Conservation (phyloP, 495 filamentous ascomycete genomes). For the Aspergillus diversus region DNA sequence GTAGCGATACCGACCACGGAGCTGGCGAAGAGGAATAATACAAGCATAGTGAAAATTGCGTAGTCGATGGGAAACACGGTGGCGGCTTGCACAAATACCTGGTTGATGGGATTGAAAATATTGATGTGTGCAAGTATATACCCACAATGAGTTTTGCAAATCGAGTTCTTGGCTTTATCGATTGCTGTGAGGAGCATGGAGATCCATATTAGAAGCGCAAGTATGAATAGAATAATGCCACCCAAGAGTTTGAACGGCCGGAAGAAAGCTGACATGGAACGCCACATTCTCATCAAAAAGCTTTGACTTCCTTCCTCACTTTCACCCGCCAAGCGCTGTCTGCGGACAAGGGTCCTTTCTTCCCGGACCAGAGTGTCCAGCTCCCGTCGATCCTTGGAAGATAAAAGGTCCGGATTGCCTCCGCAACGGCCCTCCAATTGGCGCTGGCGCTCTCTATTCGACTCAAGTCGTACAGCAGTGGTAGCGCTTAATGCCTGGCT, state of each 20-base stretch:
- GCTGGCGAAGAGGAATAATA: slow-evolving; percentile 83
- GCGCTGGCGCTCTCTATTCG: slow-evolving; percentile 86
- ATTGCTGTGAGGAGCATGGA: slow-evolving; percentile 95
- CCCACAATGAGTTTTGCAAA: slow-evolving; percentile 88
- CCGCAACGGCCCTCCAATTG: slow-evolving; percentile 86
- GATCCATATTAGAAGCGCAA: slow-evolving; percentile 76
- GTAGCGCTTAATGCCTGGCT: slow-evolving; percentile 72
- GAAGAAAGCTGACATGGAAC: slow-evolving; percentile 74
- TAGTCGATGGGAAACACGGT: slow-evolving; percentile 93
- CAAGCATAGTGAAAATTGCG: slow-evolving; percentile 77
- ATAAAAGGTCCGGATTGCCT: slow-evolving; percentile 72
- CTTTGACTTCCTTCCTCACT: slow-evolving; percentile 71
- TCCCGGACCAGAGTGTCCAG: slow-evolving; percentile 85
- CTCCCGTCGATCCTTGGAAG: slow-evolving; percentile 84
- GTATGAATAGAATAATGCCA: slow-evolving; percentile 73
- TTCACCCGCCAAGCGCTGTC: slow-evolving; percentile 84
- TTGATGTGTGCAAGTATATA: slow-evolving; percentile 92
- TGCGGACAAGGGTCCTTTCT: slow-evolving; percentile 87
- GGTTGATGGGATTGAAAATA: slow-evolving; percentile 94
- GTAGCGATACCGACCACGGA: slow-evolving; percentile 83
- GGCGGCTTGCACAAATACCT: slow-evolving; percentile 79
- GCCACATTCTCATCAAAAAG: slow-evolving; percentile 71
- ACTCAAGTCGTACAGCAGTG: slow-evolving; percentile 77
- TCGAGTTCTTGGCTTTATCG: slow-evolving; percentile 93
- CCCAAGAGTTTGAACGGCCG: slow-evolving; percentile 85